Percentiles rank a stretch among this genome's conserved stretches.
These are phyloP conservation scores for Sideroxylon spinosum DNA, from an alignment of 179 eudicot genomes.

Conservation along the genomic window DNA sequence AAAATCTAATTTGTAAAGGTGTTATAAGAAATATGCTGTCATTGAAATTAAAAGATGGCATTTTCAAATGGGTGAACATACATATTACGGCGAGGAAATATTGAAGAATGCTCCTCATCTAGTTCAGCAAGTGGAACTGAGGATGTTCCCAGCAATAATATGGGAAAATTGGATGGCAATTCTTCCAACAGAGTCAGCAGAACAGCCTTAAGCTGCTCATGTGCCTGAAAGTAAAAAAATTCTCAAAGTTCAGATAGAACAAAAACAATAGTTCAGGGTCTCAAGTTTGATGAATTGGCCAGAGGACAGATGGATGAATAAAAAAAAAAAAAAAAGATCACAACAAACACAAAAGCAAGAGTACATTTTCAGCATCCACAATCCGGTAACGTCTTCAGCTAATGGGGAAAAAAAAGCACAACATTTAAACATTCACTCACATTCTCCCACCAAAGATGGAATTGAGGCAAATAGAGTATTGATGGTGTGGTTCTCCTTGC, in stretches of 20 bases:
- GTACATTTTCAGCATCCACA: background rate
- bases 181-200: conserved; percentile 78
- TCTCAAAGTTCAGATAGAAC: conserved; percentile 11
- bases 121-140: conserved; percentile 48
- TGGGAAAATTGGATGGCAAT: conserved; percentile 86
- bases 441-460: conserved; percentile 94
- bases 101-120: conserved; percentile 36
- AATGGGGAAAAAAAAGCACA: background rate
- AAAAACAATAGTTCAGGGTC: background rate
- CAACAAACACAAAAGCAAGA: background rate
- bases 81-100: conserved; percentile 67
- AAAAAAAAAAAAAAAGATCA: background rate
- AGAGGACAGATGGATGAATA: background rate
- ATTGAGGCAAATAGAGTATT: conserved; percentile 82
- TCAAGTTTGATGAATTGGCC: background rate
- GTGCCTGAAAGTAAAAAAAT: conserved; percentile 55
- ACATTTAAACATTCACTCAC: conserved; percentile 41
- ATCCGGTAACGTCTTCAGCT: too few species aligned
- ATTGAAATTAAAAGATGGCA: conserved; percentile 1
- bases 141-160: conserved; percentile 78
- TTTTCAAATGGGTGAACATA: conserved; percentile 31
- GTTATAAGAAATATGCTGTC: background rate
- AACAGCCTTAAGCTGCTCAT: conserved; percentile 92
- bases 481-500: conserved; percentile 98
- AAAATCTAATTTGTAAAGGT: background rate